phyloP scores from a whole-genome alignment of 192 early-diverging fungal species.

The Fimicolochytrium jonesii region DNA sequence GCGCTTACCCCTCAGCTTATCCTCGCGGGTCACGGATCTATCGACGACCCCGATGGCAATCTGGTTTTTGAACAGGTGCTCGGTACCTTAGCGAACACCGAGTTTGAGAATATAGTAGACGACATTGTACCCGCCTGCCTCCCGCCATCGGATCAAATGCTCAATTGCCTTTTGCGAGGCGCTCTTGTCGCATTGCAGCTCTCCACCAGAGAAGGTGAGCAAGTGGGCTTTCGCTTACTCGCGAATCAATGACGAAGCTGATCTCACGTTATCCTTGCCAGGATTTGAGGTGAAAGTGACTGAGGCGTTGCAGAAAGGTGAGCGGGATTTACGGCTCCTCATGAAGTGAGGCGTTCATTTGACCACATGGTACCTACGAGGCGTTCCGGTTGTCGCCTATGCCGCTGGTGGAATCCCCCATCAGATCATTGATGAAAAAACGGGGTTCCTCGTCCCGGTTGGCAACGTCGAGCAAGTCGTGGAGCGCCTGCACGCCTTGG shows the following conservation, averaged over 20 bases:
- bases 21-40: conserved; percentile 70
- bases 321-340: background rate
- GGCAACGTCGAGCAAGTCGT: conserved; percentile 59
- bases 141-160: conserved; percentile 75
- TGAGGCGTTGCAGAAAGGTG: conserved; percentile 64
- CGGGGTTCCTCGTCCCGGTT: conserved; percentile 64
- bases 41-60: conserved; percentile 77
- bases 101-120: conserved; percentile 8
- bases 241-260: too few relatives aligned
- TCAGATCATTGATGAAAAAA: conserved; percentile 65
- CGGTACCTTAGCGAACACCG: conserved; percentile 18
- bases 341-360: too few relatives aligned
- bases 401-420: conserved; percentile 73
- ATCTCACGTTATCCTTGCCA: too few relatives aligned
- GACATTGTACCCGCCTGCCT: conserved; percentile 32
- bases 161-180: conserved; percentile 67
- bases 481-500: conserved; percentile 54
- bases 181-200: conserved; percentile 72
- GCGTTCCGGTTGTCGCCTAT: conserved; percentile 61
- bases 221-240: too few relatives aligned
- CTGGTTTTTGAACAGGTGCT: conserved; percentile 50
- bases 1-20: conserved; percentile 65
- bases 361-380: too few relatives aligned
- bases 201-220: conserved; percentile 68
- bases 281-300: conserved; percentile 83